Evolutionary conservation across 306 rosid genomes (phyloP), one percentile per base, ranked within the genome.

Genomic region (Quercus engelmannii): DNA sequence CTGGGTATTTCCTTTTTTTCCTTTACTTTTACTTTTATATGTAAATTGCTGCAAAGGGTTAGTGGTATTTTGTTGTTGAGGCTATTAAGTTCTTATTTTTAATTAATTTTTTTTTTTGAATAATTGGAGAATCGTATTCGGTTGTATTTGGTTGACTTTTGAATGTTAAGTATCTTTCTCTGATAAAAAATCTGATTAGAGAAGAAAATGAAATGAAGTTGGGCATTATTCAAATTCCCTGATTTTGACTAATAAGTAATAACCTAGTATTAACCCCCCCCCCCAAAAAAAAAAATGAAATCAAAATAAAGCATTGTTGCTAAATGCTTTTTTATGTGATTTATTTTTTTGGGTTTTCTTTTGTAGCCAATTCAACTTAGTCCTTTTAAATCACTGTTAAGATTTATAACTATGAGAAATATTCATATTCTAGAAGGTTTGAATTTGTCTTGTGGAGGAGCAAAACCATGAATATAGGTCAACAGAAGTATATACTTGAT

Each of bases 51-150:
- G 8, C 21, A 38, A 72, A 65, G 74, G 59, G n/a, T 79, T 76
- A 63, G 56, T 73, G 77, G 76, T 80, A 26, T 38, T 65, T 38
- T 56, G 33, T 46, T 2, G 15, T 81, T 73, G 52, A 73, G 74
- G 46, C 71, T 58, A 79, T 65, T 54, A 17, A 59, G 75, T 72
- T 77, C 61, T 80, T 64, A 15, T 49, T 76, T 76, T 25, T 1
- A 5, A 30, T 4, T 21, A 21, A 21, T 67, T 3, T 49, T 67
- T 15, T 11, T 76, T 1, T 14, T 59, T 67, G 63, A 72, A 74
- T 69, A 80, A 61, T 80, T 67, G 71, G 80, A 7, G 78, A 69
- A 76, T 86, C 65, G 8, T 46, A 73, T 64, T 79, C 38, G 3
- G 5, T 26, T 17, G 30, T 63, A 63, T 63, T 63, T 63, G 41